phyloP scores from a whole-genome alignment of 2,329 filamentous ascomycete genomes.

The Sporothrix mexicana region DNA sequence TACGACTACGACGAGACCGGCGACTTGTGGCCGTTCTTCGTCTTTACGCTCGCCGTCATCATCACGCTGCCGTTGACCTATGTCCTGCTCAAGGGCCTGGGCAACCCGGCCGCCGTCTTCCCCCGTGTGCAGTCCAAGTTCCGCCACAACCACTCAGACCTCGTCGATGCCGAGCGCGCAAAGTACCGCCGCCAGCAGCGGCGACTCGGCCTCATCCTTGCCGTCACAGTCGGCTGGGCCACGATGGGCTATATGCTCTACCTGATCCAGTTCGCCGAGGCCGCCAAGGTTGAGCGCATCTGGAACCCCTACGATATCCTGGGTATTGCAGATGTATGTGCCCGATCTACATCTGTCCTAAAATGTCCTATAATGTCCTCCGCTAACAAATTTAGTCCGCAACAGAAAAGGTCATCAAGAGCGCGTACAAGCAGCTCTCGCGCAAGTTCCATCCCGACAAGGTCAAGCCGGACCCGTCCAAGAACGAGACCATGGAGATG shows the following conservation, averaged over 20 bases:
- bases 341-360: too few relatives aligned
- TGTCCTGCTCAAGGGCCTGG: conserved; percentile 79
- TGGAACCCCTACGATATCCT: conserved; percentile 98
- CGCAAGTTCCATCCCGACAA: conserved; percentile 94
- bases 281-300: conserved; percentile 69
- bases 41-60: conserved; percentile 86
- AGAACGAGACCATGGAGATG: conserved; percentile 85
- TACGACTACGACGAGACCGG: conserved; percentile 99
- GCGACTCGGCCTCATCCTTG: conserved; percentile 80
- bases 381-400: conserved; percentile 63
- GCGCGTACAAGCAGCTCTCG: conserved; percentile 84
- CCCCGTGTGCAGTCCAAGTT: conserved; percentile 82
- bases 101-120: conserved; percentile 77
- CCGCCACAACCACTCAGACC: conserved; percentile 78
- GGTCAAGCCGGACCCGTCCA: conserved; percentile 76
- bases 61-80: conserved; percentile 91
- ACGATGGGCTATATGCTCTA: conserved; percentile 91
- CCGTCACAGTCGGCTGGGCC: conserved; percentile 78
- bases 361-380: too few relatives aligned
- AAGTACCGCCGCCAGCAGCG: conserved; percentile 90
- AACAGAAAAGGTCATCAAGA: conserved; percentile 89
- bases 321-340: conserved; percentile 75
- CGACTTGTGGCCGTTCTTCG: conserved; percentile 99
- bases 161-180: conserved; percentile 81
- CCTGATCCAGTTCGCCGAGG: conserved; percentile 80